Percentiles rank a stretch among this genome's conserved stretches.
Conservation (phyloP, 805 yeast species). For the Candida takata region DNA sequence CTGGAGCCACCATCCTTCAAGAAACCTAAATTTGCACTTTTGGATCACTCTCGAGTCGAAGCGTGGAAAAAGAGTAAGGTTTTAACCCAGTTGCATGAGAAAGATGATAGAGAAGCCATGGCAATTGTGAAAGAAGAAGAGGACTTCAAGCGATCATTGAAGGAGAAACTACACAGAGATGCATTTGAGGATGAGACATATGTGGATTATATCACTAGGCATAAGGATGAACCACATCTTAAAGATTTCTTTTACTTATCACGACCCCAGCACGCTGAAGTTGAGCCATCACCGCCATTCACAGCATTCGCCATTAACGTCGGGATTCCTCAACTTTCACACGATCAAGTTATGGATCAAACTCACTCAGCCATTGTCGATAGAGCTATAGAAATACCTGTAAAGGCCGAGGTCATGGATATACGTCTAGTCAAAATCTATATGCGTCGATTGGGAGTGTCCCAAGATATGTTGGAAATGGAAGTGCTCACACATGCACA, state of each 20-base stretch:
- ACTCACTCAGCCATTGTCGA: neutral
- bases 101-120: constrained; percentile 8
- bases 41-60: neutral
- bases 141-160: constrained; percentile 5
- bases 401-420: constrained; percentile 5
- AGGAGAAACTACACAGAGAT: constrained; percentile 1
- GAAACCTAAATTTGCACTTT: neutral
- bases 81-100: constrained; percentile 3
- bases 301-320: neutral
- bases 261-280: neutral
- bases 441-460: constrained; percentile 2
- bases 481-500: neutral
- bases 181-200: constrained; percentile 5
- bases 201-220: constrained; percentile 4
- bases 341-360: neutral
- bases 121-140: constrained; percentile 6
- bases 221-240: constrained; percentile 3
- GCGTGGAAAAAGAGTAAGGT: constrained; percentile 6
- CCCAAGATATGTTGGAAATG: neutral
- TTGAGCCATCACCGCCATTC: neutral
- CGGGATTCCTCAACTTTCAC: neutral
- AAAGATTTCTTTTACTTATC: constrained; percentile 7
- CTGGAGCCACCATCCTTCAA: neutral
- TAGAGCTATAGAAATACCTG: neutral
- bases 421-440: neutral